A percentile compares a stretch with the other conserved stretches of the same genome.
These are phyloP conservation scores for Nemania abortiva DNA, from an alignment of 2,329 filamentous ascomycete genomes.

Conservation along the genomic window DNA sequence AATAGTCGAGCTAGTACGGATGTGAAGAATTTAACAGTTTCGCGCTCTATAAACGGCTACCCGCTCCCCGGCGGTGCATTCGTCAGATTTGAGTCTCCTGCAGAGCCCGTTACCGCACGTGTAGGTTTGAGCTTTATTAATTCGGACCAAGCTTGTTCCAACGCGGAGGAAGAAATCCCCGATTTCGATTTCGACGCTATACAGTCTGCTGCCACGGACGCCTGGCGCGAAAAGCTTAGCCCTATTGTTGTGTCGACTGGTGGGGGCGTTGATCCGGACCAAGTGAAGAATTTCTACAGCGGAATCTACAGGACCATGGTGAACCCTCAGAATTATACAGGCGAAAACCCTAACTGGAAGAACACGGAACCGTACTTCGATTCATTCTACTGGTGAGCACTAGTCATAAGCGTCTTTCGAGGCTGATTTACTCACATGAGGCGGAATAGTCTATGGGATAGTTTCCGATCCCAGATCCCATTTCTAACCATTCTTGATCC, in stretches of 20 bases:
- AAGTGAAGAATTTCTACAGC: conserved; percentile 76
- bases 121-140: conserved; percentile 79
- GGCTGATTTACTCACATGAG: conserved; percentile 11
- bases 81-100: conserved; percentile 66
- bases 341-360: conserved; percentile 76
- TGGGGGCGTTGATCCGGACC: conserved; percentile 63
- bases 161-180: conserved; percentile 77
- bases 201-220: conserved; percentile 63
- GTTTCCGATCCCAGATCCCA: conserved; percentile 75
- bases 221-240: conserved; percentile 72
- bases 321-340: conserved; percentile 79
- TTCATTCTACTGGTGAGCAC: conserved; percentile 75
- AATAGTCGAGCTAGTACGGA: conserved; percentile 66
- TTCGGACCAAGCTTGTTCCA: conserved; percentile 72
- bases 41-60: conserved; percentile 64
- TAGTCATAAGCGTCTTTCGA: neutral
- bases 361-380: conserved; percentile 78
- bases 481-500: conserved; percentile 78
- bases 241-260: conserved; percentile 66
- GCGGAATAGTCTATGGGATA: conserved; percentile 71
- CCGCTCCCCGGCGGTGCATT: conserved; percentile 73
- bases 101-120: conserved; percentile 69
- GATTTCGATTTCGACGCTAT: conserved; percentile 71
- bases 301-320: conserved; percentile 80
- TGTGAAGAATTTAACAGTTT: conserved; percentile 62